Evolutionary conservation across 108 stramenopile species (phyloP).

Genomic region (Craspedostauros australis): DNA sequence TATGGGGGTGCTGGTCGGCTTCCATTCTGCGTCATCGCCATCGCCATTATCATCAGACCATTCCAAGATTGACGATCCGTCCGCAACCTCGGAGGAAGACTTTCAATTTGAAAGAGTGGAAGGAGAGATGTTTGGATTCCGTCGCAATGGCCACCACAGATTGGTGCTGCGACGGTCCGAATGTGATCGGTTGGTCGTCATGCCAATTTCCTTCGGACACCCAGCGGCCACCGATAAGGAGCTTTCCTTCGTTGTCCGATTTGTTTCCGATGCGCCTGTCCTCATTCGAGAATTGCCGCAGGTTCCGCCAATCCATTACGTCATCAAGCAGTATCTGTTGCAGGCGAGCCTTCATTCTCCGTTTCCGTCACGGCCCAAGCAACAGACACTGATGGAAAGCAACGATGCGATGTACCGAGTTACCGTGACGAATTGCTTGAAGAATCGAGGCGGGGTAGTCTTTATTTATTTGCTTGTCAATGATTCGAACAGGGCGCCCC

Average conservation of each 20-base stretch:
- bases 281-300: constrained; percentile 45
- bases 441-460: constrained; percentile 50
- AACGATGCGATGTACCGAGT: constrained; percentile 26
- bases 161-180: constrained; percentile 42
- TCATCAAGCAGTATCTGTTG: constrained; percentile 34
- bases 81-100: no score
- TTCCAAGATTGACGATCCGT: no score
- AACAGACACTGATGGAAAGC: constrained; percentile 29
- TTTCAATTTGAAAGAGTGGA: no score
- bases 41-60: no score
- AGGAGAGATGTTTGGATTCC: constrained; percentile 52
- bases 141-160: constrained; percentile 46
- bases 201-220: constrained; percentile 69
- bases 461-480: constrained; percentile 49
- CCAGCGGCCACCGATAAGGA: constrained; percentile 64
- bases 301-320: constrained; percentile 49
- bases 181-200: constrained; percentile 40
- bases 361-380: constrained; percentile 27
- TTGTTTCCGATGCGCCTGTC: constrained; percentile 57
- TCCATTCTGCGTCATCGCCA: constrained; percentile 13
- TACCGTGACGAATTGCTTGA: constrained; percentile 38
- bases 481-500: no score
- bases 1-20: constrained; percentile 52
- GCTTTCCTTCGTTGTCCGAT: constrained; percentile 50
- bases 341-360: constrained; percentile 9